Conservation (phyloP, 345 rosid species). For the Acer negundo region DNA sequence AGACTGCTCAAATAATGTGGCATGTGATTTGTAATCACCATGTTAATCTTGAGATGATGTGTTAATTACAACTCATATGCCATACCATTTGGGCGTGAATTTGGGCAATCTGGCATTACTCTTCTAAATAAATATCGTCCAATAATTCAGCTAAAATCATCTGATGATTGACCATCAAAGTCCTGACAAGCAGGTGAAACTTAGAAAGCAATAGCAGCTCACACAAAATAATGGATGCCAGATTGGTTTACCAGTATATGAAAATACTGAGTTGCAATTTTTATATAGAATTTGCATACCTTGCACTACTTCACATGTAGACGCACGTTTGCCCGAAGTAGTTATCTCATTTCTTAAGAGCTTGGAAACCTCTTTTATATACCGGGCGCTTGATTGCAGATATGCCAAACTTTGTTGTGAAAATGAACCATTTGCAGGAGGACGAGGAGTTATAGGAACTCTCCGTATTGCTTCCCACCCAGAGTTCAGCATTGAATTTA, state of each 20-base stretch:
- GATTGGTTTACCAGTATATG: not conserved
- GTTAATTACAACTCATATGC: no score
- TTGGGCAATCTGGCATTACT: no score
- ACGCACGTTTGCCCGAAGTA: slow-evolving; percentile 59
- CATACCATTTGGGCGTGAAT: no score
- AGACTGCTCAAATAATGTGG: no score
- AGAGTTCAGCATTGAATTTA: slow-evolving; percentile 55
- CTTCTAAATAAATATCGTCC: not conserved
- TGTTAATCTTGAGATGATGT: no score
- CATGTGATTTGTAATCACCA: no score
- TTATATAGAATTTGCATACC: slow-evolving; percentile 41
- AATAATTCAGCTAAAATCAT: slow-evolving; percentile 3
- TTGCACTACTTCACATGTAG: slow-evolving; percentile 76
- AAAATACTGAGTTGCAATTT: not conserved
- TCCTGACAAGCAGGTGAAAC: not conserved
- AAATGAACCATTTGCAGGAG: slow-evolving; percentile 68
- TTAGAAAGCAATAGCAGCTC: not conserved
- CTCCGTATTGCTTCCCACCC: slow-evolving; percentile 74
- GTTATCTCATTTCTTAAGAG: slow-evolving; percentile 72
- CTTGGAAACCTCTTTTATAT: slow-evolving; percentile 82
- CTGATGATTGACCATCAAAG: not conserved
- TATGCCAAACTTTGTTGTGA: slow-evolving; percentile 83
- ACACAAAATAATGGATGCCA: not conserved
- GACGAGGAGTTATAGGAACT: slow-evolving; percentile 55
- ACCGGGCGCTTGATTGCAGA: slow-evolving; percentile 78